Evolutionary conservation across 2,329 filamentous ascomycete species (phyloP).

Genomic region (Xylariaceae sp.): DNA sequence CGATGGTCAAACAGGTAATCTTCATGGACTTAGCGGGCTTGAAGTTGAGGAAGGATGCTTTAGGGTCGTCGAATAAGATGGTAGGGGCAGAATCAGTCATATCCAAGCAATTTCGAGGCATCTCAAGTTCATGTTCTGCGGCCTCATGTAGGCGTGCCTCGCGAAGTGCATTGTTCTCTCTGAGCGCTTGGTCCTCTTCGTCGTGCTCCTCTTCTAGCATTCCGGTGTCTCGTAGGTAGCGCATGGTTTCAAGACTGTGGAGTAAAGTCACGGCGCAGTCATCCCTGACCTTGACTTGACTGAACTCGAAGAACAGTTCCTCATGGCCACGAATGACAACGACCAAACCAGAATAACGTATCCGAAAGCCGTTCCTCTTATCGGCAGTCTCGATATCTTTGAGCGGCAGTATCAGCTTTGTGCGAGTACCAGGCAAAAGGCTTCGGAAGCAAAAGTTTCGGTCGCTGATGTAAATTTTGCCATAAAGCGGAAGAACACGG

Average conservation of each 20-base stretch:
- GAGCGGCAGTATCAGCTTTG: slow-evolving; percentile 87
- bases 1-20: slow-evolving; percentile 93
- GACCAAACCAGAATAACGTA: slow-evolving; percentile 86
- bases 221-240: slow-evolving; percentile 68
- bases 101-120: slow-evolving; percentile 46
- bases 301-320: slow-evolving; percentile 95
- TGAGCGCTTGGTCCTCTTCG: slow-evolving; percentile 70
- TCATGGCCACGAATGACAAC: slow-evolving; percentile 93
- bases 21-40: slow-evolving; percentile 76
- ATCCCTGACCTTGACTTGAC: slow-evolving; percentile 72
- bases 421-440: slow-evolving; percentile 81
- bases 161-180: slow-evolving; percentile 77
- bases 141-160: slow-evolving; percentile 63
- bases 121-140: slow-evolving; percentile 48
- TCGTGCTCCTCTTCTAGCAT: slow-evolving; percentile 67
- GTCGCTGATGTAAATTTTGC: slow-evolving; percentile 93
- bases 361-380: slow-evolving; percentile 92
- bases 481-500: slow-evolving; percentile 85
- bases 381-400: slow-evolving; percentile 90
- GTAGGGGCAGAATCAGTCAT: slow-evolving; percentile 60
- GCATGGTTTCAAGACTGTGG: slow-evolving; percentile 69
- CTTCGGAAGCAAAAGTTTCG: slow-evolving; percentile 90
- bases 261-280: slow-evolving; percentile 84
- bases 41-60: slow-evolving; percentile 85
- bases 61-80: slow-evolving; percentile 85